Evolutionary conservation across 768 basidiomycete species (phyloP).

Genomic region (Collybia nuda): DNA sequence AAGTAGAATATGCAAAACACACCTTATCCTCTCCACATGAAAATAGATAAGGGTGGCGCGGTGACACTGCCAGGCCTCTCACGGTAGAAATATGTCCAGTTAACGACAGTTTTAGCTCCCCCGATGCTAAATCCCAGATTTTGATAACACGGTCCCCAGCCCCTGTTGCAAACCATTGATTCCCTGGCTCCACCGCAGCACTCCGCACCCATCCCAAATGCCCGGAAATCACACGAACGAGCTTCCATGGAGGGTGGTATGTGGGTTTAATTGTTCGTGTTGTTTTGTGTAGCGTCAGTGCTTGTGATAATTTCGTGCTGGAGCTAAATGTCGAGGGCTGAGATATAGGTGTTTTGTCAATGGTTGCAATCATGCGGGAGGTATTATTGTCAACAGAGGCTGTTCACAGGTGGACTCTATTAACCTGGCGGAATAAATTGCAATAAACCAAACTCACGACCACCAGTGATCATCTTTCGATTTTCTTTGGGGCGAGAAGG

Average conservation of each 20-base stretch:
- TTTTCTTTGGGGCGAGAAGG: constrained; percentile 70
- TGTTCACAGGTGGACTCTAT: constrained; percentile 13
- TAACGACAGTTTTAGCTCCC: constrained; percentile 94
- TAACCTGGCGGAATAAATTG: not conserved
- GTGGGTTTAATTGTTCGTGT: constrained; percentile 92
- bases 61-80: constrained; percentile 88
- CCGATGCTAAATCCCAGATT: constrained; percentile 97
- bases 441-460: constrained; percentile 44
- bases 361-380: constrained; percentile 69
- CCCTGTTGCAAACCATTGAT: constrained; percentile 98
- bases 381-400: constrained; percentile 47
- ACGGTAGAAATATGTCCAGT: constrained; percentile 99
- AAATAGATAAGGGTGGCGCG: constrained; percentile 95
- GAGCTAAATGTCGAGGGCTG: constrained; percentile 73
- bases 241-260: constrained; percentile 96
- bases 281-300: constrained; percentile 90
- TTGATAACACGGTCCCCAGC: constrained; percentile 98
- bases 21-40: constrained; percentile 99
- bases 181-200: constrained; percentile 95
- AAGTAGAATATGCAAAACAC: constrained; percentile 4
- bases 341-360: constrained; percentile 70
- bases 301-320: constrained; percentile 73
- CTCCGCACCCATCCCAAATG: constrained; percentile 98
- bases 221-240: constrained; percentile 94
- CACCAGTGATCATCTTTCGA: constrained; percentile 72